Percentiles rank a stretch among this genome's conserved stretches.
These are phyloP conservation scores for Trichoderma virens DNA, from an alignment of 495 filamentous ascomycete genomes.

Conservation along the genomic window DNA sequence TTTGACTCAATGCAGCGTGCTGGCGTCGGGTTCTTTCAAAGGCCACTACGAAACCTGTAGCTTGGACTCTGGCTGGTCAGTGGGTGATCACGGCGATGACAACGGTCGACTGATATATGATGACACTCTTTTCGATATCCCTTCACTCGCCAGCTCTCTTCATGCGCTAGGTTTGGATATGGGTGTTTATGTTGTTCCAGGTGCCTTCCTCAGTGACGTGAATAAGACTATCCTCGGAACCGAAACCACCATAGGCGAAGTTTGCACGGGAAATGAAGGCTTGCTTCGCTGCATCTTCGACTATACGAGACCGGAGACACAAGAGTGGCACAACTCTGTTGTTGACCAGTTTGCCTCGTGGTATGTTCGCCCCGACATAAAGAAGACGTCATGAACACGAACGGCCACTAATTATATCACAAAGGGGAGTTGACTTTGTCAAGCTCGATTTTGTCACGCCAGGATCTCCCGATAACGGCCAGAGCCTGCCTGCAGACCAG, in stretches of 20 bases:
- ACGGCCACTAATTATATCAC: not conserved
- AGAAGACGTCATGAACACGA: not conserved
- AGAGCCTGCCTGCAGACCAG: constrained; percentile 12
- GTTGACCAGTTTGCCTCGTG: constrained; percentile 20
- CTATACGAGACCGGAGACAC: constrained; percentile 18
- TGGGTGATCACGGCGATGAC: constrained; percentile 21
- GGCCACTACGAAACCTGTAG: constrained; percentile 13
- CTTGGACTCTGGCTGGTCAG: constrained; percentile 25
- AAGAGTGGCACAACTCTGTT: constrained; percentile 25
- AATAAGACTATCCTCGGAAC: constrained; percentile 22
- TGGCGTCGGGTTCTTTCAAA: not conserved
- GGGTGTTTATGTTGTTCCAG: constrained; percentile 25
- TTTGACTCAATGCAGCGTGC: constrained; percentile 1
- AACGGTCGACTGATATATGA: constrained; percentile 22
- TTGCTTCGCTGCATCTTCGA: constrained; percentile 21
- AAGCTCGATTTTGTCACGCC: constrained; percentile 28
- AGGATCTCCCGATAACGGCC: constrained; percentile 16
- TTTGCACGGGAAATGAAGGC: constrained; percentile 20
- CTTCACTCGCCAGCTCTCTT: constrained; percentile 17
- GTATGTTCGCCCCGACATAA: not conserved
- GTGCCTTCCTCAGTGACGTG: constrained; percentile 19
- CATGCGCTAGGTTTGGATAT: constrained; percentile 21
- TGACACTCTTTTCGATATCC: constrained; percentile 17
- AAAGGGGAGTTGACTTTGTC: constrained; percentile 21
- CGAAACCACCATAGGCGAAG: constrained; percentile 18